Evolutionary conservation across 1,284 basidiomycete species (phyloP).

Genomic region (Apiotrichum gamsii): DNA sequence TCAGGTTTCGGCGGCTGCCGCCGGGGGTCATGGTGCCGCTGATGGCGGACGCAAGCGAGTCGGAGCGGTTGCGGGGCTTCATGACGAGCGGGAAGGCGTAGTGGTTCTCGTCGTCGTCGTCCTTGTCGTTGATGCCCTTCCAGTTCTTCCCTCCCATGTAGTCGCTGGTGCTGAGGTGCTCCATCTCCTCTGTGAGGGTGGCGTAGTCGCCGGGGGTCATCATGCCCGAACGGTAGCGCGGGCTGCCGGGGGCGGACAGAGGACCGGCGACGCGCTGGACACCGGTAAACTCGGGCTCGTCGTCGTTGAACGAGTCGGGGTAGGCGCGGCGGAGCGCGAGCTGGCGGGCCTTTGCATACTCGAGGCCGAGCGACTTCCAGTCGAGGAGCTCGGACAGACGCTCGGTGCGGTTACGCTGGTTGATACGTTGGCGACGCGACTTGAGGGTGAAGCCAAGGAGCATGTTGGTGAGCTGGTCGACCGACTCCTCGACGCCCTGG

Average conservation of each 20-base stretch:
- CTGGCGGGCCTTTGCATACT: constrained; percentile 93
- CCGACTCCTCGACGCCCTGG: constrained; percentile 86
- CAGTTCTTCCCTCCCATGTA: constrained; percentile 66
- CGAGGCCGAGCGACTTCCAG: constrained; percentile 96
- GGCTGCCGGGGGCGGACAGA: constrained; percentile 78
- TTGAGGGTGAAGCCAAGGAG: constrained; percentile 78
- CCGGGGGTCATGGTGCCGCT: constrained; percentile 85
- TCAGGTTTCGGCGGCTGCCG: constrained; percentile 63
- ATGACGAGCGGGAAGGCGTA: constrained; percentile 90
- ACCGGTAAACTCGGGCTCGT: constrained; percentile 60
- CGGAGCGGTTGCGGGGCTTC: constrained; percentile 75
- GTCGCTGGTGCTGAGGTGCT: constrained; percentile 74
- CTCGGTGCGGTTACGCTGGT: constrained; percentile 96
- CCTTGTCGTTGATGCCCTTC: constrained; percentile 47
- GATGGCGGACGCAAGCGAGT: constrained; percentile 59
- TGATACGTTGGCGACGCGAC: constrained; percentile 92
- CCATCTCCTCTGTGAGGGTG: constrained; percentile 95
- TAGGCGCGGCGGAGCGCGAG: constrained; percentile 88
- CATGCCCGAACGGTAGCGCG: constrained; percentile 70
- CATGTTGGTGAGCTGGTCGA: constrained; percentile 59
- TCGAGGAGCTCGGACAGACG: constrained; percentile 85
- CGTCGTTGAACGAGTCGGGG: constrained; percentile 78
- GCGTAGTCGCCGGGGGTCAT: constrained; percentile 75
- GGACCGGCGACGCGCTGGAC: constrained; percentile 61
- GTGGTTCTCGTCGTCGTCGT: constrained; percentile 79